Conservation (phyloP, 805 yeast genomes). For the Sugiyamaella americana region DNA sequence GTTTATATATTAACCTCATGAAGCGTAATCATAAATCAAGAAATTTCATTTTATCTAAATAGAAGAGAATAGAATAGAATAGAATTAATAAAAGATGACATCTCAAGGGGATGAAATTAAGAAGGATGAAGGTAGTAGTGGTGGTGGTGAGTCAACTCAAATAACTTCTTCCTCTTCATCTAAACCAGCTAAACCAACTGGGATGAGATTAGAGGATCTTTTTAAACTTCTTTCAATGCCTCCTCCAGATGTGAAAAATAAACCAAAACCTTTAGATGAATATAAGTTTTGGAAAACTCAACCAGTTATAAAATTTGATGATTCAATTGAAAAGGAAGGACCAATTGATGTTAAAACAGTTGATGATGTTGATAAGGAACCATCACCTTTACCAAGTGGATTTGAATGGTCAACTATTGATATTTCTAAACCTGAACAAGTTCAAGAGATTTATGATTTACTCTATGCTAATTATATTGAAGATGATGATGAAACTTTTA, state of each 20-base stretch:
- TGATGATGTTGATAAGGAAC: slow-evolving; percentile 62
- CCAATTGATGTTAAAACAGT: slow-evolving; percentile 75
- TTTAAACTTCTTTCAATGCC: slow-evolving; percentile 11
- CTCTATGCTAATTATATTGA: slow-evolving; percentile 90
- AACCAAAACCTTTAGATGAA: slow-evolving; percentile 59
- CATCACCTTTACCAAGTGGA: slow-evolving; percentile 64
- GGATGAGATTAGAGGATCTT: slow-evolving; percentile 22
- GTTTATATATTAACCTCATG: too few relatives aligned
- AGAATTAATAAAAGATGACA: too few relatives aligned
- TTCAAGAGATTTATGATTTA: slow-evolving; percentile 72
- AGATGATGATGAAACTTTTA: slow-evolving; percentile 84
- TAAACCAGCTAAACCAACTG: slow-evolving; percentile 19
- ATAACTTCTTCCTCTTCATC: not conserved
- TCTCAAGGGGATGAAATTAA: too few relatives aligned
- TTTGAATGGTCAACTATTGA: slow-evolving; percentile 90
- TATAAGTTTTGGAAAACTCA: slow-evolving; percentile 98
- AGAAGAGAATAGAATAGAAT: too few relatives aligned
- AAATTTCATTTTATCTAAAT: too few relatives aligned
- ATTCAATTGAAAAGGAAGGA: slow-evolving; percentile 61
- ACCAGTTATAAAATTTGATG: slow-evolving; percentile 81
- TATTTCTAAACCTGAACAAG: slow-evolving; percentile 44
- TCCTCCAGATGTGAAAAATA: slow-evolving; percentile 10
- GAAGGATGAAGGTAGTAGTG: too few relatives aligned
- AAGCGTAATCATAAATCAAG: too few relatives aligned
- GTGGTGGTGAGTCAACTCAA: too few relatives aligned